These are phyloP conservation scores for Tolypocladium tundrense DNA, from an alignment of 2,329 filamentous ascomycete genomes.

Conservation along the genomic window DNA sequence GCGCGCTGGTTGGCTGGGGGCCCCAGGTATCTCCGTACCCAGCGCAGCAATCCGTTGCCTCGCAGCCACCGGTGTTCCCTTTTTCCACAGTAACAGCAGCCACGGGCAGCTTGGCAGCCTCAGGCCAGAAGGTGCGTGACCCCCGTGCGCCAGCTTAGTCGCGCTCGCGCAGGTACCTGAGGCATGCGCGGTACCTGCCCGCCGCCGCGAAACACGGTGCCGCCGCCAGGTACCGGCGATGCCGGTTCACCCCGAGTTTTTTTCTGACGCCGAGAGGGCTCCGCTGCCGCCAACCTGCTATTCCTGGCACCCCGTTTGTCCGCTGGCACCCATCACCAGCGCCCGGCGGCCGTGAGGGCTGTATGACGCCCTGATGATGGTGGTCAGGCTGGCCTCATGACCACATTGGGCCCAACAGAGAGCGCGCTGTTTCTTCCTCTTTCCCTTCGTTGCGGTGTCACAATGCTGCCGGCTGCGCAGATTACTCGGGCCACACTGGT, in stretches of 20 bases:
- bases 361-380: not conserved
- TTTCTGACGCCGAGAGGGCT: conserved; percentile 15
- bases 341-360: not conserved
- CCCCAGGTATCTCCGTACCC: conserved; percentile 1
- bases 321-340: not conserved
- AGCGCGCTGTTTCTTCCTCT: not conserved
- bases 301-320: not conserved
- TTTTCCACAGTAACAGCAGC: conserved; percentile 21
- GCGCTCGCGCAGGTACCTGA: not conserved
- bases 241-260: conserved; percentile 25
- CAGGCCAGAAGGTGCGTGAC: conserved; percentile 13
- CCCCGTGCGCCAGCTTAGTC: not conserved
- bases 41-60: not conserved
- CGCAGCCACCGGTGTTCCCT: not conserved
- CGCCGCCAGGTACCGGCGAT: conserved; percentile 9
- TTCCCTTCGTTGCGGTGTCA: not conserved
- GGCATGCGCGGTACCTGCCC: not conserved
- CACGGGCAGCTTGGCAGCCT: conserved; percentile 16
- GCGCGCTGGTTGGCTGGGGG: conserved; percentile 6
- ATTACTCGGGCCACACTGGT: not conserved
- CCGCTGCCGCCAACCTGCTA: not conserved
- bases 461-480: not conserved
- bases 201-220: not conserved
- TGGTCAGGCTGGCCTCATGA: not conserved
- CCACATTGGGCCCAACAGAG: not conserved